Base-by-base conservation (phyloP, 306 rosid species). In the Fagus sylvatica region DNA sequence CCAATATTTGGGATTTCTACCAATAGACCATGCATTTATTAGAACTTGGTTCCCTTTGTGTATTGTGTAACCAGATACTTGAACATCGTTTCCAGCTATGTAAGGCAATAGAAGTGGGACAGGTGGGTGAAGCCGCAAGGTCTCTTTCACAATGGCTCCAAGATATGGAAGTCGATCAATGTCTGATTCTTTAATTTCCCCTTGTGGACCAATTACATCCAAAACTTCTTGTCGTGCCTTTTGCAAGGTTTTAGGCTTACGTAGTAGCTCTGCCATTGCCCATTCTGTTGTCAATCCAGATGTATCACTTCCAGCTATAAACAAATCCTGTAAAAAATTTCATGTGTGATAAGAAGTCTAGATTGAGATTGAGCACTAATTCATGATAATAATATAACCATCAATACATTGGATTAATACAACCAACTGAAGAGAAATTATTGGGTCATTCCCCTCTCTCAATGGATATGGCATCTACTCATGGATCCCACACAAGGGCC, bases 71-170 rank as follows among this genome's bases (percentile, higher is more conserved):
- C 91, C 90, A 4, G 36, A 55, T 0, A 89, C 57, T 1, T 55
- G 48, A 28, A 84, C 86, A 9, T 87, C 78, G n/a, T 87, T 56
- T 54, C n/a, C 71, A 1, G 93, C 93, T 5, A 82, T 1, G 22
- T 86, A 86, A 7, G 96, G 96, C 39, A 91, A 48, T 15, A 91
- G 90, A 76, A 89, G 87, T 7, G 96, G 93, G 0, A 74, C 91
- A 0, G 91, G 57, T 39, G 91, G 91, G 61, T 89, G 96, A 9
- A 91, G 88, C 0, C 91, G 53, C 2, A 91, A 84, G 32, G 96
- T 89, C 51, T 91, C 93, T 73, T 89, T 91, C 2, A 87, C 79
- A 10, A 89, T 77, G 42, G 90, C 88, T 71, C 78, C 82, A 12
- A 89, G 73, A 76, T 86, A 89, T 3, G 89, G 77, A 9, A 91